Conservation (phyloP, 257 asterid genomes). For the Ligustrum vulgare region DNA sequence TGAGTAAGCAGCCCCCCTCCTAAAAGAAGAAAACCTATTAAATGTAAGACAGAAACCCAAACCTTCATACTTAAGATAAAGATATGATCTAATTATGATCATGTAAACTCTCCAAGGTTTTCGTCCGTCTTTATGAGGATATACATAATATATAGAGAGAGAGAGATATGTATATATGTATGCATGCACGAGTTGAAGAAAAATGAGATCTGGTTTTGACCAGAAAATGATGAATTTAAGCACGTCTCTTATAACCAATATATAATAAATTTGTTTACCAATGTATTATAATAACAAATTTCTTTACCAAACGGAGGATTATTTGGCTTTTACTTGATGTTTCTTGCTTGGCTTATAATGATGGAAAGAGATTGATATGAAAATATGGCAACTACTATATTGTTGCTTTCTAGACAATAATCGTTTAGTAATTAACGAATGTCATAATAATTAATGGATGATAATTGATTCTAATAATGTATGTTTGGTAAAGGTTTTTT, state of each 20-base stretch:
- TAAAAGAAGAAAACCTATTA: slow-evolving; percentile 26
- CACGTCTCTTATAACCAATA: slow-evolving; percentile 23
- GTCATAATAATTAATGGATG: no score
- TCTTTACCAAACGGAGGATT: not conserved
- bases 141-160: no score
- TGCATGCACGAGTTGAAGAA: not conserved
- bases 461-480: no score
- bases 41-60: slow-evolving; percentile 9
- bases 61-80: not conserved
- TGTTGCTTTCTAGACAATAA: no score
- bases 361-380: not conserved
- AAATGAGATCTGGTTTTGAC: not conserved
- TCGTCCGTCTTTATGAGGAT: not conserved
- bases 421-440: no score
- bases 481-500: no score
- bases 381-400: no score
- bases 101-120: not conserved
- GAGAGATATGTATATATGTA: not conserved
- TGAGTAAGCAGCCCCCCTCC: slow-evolving; percentile 23
- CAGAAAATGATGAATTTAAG: not conserved
- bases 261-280: not conserved
- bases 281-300: not conserved
- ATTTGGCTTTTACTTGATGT: not conserved
- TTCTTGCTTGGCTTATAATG: not conserved
- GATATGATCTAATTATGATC: not conserved